These are phyloP conservation scores for Cryptomeria japonica DNA, from an alignment of 75 land plant genomes.

Conservation along the genomic window DNA sequence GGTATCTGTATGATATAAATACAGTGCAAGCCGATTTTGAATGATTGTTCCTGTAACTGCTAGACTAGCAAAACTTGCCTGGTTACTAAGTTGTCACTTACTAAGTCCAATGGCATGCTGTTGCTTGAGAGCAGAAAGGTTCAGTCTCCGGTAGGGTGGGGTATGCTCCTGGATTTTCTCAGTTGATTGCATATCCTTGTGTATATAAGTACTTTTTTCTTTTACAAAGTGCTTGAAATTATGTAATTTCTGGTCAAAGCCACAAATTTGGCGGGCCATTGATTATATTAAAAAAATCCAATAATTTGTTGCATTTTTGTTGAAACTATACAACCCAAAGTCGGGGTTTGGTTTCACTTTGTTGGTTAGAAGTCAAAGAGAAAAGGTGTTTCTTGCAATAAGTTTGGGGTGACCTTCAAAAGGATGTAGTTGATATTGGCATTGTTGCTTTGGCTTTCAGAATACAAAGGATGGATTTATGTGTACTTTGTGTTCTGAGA, in stretches of 20 bases:
- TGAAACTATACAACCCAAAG: not conserved
- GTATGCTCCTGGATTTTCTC: conserved; percentile 12
- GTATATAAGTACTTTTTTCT: not conserved
- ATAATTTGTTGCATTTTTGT: conserved; percentile 12
- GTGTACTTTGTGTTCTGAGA: not conserved
- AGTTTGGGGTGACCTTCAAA: not conserved
- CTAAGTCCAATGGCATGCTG: not conserved
- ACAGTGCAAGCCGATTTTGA: conserved; percentile 14
- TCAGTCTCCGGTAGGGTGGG: conserved; percentile 11
- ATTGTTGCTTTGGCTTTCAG: not conserved
- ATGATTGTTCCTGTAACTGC: conserved; percentile 6
- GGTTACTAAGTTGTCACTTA: conserved; percentile 2
- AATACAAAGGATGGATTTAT: conserved; percentile 2
- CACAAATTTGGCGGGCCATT: conserved; percentile 13
- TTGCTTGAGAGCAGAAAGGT: conserved; percentile 12
- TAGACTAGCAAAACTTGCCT: conserved; percentile 2
- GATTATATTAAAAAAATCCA: conserved; percentile 3
- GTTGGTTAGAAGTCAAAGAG: not conserved
- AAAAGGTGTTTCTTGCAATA: conserved; percentile 3
- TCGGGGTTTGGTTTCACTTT: conserved; percentile 1
- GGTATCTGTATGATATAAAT: conserved; percentile 9
- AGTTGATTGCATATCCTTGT: conserved; percentile 9
- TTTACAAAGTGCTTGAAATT: conserved; percentile 10
- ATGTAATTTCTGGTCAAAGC: conserved; percentile 15
- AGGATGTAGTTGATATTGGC: not conserved